These are phyloP conservation scores for Kazachstania psychrophila DNA, from an alignment of 805 yeast genomes.

Conservation along the genomic window DNA sequence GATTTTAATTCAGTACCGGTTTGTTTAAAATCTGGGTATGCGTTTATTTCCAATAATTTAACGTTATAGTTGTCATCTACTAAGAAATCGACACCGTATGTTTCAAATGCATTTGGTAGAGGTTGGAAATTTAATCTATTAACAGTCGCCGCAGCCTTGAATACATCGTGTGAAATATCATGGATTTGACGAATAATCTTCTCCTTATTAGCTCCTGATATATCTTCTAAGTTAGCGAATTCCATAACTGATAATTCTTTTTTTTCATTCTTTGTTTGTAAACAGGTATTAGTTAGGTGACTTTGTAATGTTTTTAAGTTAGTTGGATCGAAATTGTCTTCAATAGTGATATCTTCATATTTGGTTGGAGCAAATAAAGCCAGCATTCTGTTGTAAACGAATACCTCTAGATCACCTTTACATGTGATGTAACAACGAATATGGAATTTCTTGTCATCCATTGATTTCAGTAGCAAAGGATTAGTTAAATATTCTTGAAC, in stretches of 20 bases:
- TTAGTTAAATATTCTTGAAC: slow-evolving; percentile 69
- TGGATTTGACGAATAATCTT: slow-evolving; percentile 48
- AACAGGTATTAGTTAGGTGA: slow-evolving; percentile 89
- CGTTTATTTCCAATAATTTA: slow-evolving; percentile 71
- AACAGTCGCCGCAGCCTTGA: slow-evolving; percentile 68
- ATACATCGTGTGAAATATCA: slow-evolving; percentile 56
- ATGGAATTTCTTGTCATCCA: slow-evolving; percentile 73
- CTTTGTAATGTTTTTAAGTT: slow-evolving; percentile 44
- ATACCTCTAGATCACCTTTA: slow-evolving; percentile 65
- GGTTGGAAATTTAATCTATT: slow-evolving; percentile 85
- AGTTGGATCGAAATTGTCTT: slow-evolving; percentile 23
- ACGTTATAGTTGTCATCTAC: slow-evolving; percentile 51
- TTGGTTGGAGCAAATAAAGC: slow-evolving; percentile 63
- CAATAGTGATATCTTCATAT: slow-evolving; percentile 33
- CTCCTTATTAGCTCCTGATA: slow-evolving; percentile 31
- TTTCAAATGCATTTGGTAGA: slow-evolving; percentile 68
- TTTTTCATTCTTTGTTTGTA: slow-evolving; percentile 49
- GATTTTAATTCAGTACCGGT: slow-evolving; percentile 71
- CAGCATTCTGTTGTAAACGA: slow-evolving; percentile 70
- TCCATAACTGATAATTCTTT: slow-evolving; percentile 45
- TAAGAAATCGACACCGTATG: slow-evolving; percentile 82
- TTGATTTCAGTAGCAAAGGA: slow-evolving; percentile 58
- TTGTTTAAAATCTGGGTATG: slow-evolving; percentile 95
- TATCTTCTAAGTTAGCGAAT: slow-evolving; percentile 46
- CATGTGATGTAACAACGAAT: slow-evolving; percentile 76